Evolutionary conservation across 805 yeast genomes (phyloP), one percentile per base, ranked within the genome.

Genomic region (Kodamaea kakaduensis): DNA sequence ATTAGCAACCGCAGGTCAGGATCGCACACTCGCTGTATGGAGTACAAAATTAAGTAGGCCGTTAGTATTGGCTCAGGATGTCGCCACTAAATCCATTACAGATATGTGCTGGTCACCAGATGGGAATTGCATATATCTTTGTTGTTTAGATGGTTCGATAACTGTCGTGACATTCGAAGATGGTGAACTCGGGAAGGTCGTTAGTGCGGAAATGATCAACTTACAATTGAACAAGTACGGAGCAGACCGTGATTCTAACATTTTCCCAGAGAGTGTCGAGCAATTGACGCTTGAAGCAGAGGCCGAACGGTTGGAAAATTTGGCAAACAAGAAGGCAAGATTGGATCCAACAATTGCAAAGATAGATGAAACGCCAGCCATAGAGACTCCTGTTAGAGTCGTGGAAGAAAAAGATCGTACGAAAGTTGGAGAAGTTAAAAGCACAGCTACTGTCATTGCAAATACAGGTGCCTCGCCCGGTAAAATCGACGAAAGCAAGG

Each of bases 1-100:
- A 0, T 67, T 90, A n/a, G 96, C 97, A 2, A 84, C 96, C 18
- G 96, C 90, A 9, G 97, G 97, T 8, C 97, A 90, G 59, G 98
- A 90, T 58, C 79, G 85, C 50, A 75, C 88, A 1, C 59, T 93
- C 24, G 95, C 88, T 0, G 67, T 90, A 5, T 90, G 98, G 98
- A 80, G 79, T 50, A 90, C 96, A 0, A 60, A 75, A 2, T 71
- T 70, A 34, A 74, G 88, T 4, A 69, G 85, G 32, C 97, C 98
- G 1, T 58, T 93, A 32, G 71, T 84, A 9, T 85, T 88, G 6
- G 85, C 89, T 1, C 76, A 76, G 25, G 94, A 89, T 43, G 71
- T 90, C 10, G 74, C 83, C 3, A 66, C 69, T 24, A 86, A 84
- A 45, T 73, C 96, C 0, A 81, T 93, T 19, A 87, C 96, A 0